A percentile compares a stretch with the other conserved stretches of the same genome.
Evolutionary conservation across 345 rosid species (phyloP).

Genomic region (Hibiscus tridactylites): DNA sequence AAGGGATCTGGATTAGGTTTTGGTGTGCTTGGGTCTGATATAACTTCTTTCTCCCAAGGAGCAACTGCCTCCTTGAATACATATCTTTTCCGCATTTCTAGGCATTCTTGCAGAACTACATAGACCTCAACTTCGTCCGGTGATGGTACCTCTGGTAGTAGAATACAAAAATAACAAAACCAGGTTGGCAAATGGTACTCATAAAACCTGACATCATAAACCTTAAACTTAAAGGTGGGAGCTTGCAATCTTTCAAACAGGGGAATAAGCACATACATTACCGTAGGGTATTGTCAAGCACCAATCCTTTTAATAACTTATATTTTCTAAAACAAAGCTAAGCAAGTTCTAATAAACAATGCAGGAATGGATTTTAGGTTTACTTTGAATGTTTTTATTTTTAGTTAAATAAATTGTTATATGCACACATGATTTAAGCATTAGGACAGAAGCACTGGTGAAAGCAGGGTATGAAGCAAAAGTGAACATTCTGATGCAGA

Average conservation of each 20-base stretch:
- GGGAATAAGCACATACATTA: not conserved
- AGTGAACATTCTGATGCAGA: not conserved
- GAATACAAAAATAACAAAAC: not conserved
- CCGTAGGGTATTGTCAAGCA: not conserved
- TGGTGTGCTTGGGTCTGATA: slow-evolving; percentile 95
- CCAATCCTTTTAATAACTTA: not conserved
- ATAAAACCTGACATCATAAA: not conserved
- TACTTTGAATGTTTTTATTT: not conserved
- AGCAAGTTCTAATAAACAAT: not conserved
- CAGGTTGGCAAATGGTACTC: not conserved
- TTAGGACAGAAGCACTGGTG: not conserved
- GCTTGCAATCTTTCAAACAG: not conserved
- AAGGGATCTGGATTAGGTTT: slow-evolving; percentile 91
- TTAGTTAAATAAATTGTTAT: not conserved
- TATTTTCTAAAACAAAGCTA: not conserved
- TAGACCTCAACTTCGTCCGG: slow-evolving; percentile 81
- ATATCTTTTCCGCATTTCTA: slow-evolving; percentile 77
- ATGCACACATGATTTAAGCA: not conserved
- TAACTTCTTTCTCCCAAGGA: slow-evolving; percentile 94
- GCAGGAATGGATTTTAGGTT: not conserved
- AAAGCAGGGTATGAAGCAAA: not conserved
- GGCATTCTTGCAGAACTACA: slow-evolving; percentile 82
- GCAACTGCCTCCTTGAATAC: slow-evolving; percentile 75
- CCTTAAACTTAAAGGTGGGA: not conserved
- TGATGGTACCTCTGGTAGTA: slow-evolving; percentile 62